Evolutionary conservation across 2,329 filamentous ascomycete species (phyloP).

Genomic region (Elsinoe fawcettii): DNA sequence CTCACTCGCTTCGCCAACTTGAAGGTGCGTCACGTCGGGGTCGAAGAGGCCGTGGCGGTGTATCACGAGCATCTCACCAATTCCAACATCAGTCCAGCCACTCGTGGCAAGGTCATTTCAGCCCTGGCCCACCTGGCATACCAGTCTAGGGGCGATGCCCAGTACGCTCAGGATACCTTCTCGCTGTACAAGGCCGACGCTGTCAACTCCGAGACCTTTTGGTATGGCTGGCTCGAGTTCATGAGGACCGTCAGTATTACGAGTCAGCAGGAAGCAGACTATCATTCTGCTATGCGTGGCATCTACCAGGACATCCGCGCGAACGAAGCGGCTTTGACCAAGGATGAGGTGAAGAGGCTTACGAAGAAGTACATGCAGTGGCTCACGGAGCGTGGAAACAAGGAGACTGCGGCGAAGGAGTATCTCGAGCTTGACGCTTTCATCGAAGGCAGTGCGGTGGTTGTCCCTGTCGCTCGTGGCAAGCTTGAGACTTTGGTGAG

Average conservation of each 20-base stretch:
- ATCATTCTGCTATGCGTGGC: constrained; percentile 68
- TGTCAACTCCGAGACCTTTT: constrained; percentile 78
- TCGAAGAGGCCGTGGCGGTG: constrained; percentile 76
- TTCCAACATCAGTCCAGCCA: constrained; percentile 62
- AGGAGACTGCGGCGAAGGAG: constrained; percentile 69
- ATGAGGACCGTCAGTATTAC: constrained; percentile 76
- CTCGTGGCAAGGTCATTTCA: constrained; percentile 78
- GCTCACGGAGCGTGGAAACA: constrained; percentile 71
- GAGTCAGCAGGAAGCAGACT: constrained; percentile 53
- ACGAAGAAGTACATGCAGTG: constrained; percentile 74
- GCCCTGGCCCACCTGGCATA: constrained; percentile 83
- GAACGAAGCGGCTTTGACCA: constrained; percentile 59
- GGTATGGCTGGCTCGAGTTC: constrained; percentile 81
- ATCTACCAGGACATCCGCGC: constrained; percentile 68
- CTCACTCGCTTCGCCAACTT: constrained; percentile 83
- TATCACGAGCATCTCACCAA: constrained; percentile 75
- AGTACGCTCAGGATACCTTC: constrained; percentile 78
- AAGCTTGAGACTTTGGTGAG: neutral
- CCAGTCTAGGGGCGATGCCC: constrained; percentile 67
- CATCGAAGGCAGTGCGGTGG: constrained; percentile 60
- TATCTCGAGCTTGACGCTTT: constrained; percentile 77
- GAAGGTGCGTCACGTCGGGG: constrained; percentile 70
- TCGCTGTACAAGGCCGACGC: constrained; percentile 76
- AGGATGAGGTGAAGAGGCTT: constrained; percentile 63
- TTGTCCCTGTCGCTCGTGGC: constrained; percentile 11